Base-by-base conservation (phyloP, 352 stramenopile species). In the Globisporangium yorkense region DNA sequence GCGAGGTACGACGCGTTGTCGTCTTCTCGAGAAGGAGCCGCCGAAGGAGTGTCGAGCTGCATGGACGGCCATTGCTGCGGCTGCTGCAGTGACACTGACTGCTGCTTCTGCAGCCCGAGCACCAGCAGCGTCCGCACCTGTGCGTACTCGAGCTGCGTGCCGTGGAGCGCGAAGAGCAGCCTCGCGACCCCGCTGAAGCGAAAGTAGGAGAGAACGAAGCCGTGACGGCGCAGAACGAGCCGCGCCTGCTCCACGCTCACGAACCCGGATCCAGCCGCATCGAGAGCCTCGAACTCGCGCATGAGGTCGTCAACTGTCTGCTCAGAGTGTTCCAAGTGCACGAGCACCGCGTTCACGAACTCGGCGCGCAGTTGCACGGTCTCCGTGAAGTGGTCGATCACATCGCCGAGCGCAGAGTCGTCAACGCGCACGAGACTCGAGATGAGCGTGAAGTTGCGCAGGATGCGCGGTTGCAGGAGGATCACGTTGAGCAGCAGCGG, bases 351-450 rank as follows among this genome's bases (percentile, higher is more conserved):
- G 2, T 54, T 58, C 3, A 68, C 74, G 41, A 88, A 86, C 24
- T 87, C 72, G 4, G 72, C 66, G 3, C 78, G 75, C 2, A 87
- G 51, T 48, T 80, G 62, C 12, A 88, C 67, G 39, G 77, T 80
- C 40, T 89, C 77, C 16, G 59, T 79, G 51, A 89, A 89, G 53
- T 89, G 71, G 18, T 66, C 62, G 43, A 89, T 67, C 24, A 89
- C 75, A 33, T 87, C 66, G 16, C 74, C 69, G 6, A 91, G 54
- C 8, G 78, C 79, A 0, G 54, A 61, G 5, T 72, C 66, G 21
- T 91, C 78, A 2, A 89, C 73, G 7, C 68, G 72, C 1, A 86
- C 60, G 39, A 87, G 71, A 54, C 75, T 80, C 33, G 65, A 80
- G 6, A 88, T 62, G 16, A 85, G 67, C 16, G 87, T 65, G 50